A percentile compares a stretch with the other conserved stretches of the same genome.
These are phyloP conservation scores for Podospora bellae-mahoneyi DNA, from an alignment of 495 filamentous ascomycete genomes.

Conservation along the genomic window DNA sequence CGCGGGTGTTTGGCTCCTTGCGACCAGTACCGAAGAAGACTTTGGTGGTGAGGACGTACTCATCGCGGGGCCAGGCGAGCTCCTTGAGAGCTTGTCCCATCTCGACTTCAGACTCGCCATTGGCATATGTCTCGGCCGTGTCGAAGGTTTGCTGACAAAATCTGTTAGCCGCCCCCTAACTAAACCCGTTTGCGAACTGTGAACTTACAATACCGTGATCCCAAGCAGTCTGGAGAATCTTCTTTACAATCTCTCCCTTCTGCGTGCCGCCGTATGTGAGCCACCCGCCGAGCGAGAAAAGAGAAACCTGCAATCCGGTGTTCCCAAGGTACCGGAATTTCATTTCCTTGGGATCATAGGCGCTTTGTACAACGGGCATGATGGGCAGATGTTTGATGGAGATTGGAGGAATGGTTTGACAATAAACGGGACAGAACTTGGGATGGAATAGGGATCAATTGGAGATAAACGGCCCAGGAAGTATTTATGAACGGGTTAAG, in stretches of 20 bases:
- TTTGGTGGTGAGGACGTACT: conserved; percentile 85
- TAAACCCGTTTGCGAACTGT: background rate
- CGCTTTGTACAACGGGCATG: conserved; percentile 35
- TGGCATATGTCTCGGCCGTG: conserved; percentile 60
- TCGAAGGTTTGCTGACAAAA: conserved; percentile 52
- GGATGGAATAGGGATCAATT: background rate
- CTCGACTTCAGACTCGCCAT: conserved; percentile 66
- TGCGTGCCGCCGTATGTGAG: conserved; percentile 44
- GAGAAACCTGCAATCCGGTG: conserved; percentile 65
- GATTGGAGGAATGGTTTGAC: background rate
- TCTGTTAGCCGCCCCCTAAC: background rate
- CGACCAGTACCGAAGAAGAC: conserved; percentile 44
- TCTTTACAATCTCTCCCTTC: conserved; percentile 44
- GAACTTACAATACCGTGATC: conserved; percentile 47
- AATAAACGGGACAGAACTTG: background rate
- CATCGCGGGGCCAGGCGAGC: conserved; percentile 72
- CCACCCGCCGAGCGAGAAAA: conserved; percentile 65
- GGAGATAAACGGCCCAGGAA: background rate
- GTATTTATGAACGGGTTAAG: background rate
- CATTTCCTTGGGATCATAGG: conserved; percentile 56
- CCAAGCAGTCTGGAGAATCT: conserved; percentile 48
- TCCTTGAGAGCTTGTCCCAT: conserved; percentile 69
- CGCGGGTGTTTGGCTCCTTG: conserved; percentile 60
- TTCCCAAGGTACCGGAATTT: conserved; percentile 66
- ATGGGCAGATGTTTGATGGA: conserved; percentile 10